Percentiles rank a stretch among this genome's conserved stretches.
Evolutionary conservation across 2,329 filamentous ascomycete species (phyloP).

Genomic region (Arthrocladium fulminans): DNA sequence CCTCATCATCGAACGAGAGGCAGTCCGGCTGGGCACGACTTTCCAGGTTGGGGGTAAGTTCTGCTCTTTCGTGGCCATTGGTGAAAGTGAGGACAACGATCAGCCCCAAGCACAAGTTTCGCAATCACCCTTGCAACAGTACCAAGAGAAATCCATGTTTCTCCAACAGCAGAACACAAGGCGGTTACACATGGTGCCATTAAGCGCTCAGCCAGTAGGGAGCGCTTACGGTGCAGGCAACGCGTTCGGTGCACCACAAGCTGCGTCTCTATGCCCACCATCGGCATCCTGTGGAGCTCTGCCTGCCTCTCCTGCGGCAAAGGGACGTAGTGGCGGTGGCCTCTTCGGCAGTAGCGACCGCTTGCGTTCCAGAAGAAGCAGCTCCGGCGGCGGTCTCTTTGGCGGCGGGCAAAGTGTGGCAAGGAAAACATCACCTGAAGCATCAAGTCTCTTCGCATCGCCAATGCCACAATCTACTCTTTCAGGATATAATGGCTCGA

Average conservation of each 20-base stretch:
- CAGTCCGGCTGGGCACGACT: slow-evolving; percentile 54
- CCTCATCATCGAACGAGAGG: slow-evolving; percentile 57
- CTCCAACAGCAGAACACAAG: slow-evolving; percentile 1
- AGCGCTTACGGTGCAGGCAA: not conserved
- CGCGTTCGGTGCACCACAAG: not conserved
- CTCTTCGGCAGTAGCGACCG: not conserved
- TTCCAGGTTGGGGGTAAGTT: slow-evolving; percentile 62
- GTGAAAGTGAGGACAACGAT: slow-evolving; percentile 27
- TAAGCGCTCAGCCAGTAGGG: not conserved
- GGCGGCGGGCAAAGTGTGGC: no score
- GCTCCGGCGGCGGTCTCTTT: not conserved
- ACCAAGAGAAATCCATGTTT: not conserved
- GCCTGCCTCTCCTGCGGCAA: not conserved
- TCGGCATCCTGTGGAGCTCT: not conserved
- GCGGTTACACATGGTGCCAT: not conserved
- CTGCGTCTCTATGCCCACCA: not conserved
- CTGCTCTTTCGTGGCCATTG: slow-evolving; percentile 64
- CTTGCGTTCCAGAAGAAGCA: not conserved
- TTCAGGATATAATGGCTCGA: no score
- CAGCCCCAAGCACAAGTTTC: not conserved
- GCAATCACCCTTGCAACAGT: slow-evolving; percentile 2
- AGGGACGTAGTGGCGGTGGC: not conserved
- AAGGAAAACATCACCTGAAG: no score
- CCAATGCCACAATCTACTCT: no score
- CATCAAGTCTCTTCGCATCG: no score